Base-by-base conservation (phyloP, 345 rosid genomes). In the Populus ilicifolia region DNA sequence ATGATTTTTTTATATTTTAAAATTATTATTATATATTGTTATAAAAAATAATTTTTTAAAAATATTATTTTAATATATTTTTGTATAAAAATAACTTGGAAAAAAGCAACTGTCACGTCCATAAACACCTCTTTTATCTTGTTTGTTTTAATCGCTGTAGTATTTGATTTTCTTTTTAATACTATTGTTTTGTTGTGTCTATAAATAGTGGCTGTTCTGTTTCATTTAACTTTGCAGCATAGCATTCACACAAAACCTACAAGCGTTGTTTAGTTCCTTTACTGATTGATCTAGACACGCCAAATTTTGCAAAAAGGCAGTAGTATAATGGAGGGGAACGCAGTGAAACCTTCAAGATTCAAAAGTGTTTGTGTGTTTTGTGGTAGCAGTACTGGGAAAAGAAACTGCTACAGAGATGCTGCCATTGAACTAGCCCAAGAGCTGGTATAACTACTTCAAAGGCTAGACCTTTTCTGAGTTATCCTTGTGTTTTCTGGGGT, bases 361-460 rank as follows among this genome's bases (percentile, higher is more conserved):
- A 81, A 74, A 67, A 81, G 79, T 33, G 84, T 78, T 1, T 78
- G 81, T 74, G 79, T 81, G 13, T 81, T 81, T 30, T 81, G 81
- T 59, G 84, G 84, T 14, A 81, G 84, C 52, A 81, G 84, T 43
- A 16, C 81, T 20, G 84, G 84, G 13, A 81, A 81, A 18, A 77
- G 78, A 29, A 68, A 78, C 21, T 81, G 81, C 66, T 81, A 81
- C 72, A 64, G 81, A 54, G 76, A 78, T 41, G 84, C 84, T 29
- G 84, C 84, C 76, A 70, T 70, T 70, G 81, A 81, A 27, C 76
- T 81, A 3, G 84, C 76, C 14, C 76, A 81, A 71, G 84, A 81
- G 54, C 81, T 81, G 73, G 84, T 79, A 78, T 14, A 6, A 3
- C n/a, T 29, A 21, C 54, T 0, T 69, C 29, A 41, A 44, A 59